These are phyloP conservation scores for Scalesia atractyloides DNA, from an alignment of 129 eudicot genomes.

Conservation along the genomic window DNA sequence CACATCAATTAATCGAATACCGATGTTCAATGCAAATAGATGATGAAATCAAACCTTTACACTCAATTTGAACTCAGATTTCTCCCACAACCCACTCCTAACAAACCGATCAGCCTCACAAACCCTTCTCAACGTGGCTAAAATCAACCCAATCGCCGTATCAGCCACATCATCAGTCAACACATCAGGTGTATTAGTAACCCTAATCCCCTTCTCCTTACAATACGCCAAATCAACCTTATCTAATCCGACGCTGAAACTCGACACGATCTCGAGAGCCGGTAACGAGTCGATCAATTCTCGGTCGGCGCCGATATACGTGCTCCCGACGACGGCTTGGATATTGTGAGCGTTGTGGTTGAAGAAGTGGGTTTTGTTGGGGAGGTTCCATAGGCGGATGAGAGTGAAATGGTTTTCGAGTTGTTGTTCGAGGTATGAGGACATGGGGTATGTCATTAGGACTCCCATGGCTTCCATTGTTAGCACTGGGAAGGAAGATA, in stretches of 20 bases:
- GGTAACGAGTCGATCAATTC: conserved; percentile 60
- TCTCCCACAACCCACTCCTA: conserved; percentile 51
- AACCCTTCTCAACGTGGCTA: conserved; percentile 52
- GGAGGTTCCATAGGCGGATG: conserved; percentile 52
- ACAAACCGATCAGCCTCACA: conserved; percentile 57
- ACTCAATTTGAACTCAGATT: conserved; percentile 51
- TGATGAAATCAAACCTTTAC: conserved; percentile 43
- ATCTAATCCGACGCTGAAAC: conserved; percentile 65
- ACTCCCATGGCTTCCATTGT: conserved; percentile 56
- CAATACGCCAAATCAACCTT: conserved; percentile 59
- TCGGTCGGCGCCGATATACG: conserved; percentile 45
- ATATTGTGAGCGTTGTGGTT: conserved; percentile 36
- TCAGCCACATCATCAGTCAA: conserved; percentile 76
- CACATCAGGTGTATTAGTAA: conserved; percentile 63
- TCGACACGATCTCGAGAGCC: conserved; percentile 53
- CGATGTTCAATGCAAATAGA: neutral
- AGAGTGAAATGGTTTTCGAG: conserved; percentile 57
- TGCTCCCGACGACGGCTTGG: conserved; percentile 55
- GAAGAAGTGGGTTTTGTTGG: conserved; percentile 35
- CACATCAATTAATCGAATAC: neutral
- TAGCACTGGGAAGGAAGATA: too few species aligned
- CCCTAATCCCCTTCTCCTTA: conserved; percentile 61
- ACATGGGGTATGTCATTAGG: conserved; percentile 53
- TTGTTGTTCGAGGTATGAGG: conserved; percentile 55
- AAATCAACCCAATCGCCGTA: conserved; percentile 53